Base-by-base conservation (phyloP, 2,329 filamentous ascomycete species). In the Alternaria sp. region DNA sequence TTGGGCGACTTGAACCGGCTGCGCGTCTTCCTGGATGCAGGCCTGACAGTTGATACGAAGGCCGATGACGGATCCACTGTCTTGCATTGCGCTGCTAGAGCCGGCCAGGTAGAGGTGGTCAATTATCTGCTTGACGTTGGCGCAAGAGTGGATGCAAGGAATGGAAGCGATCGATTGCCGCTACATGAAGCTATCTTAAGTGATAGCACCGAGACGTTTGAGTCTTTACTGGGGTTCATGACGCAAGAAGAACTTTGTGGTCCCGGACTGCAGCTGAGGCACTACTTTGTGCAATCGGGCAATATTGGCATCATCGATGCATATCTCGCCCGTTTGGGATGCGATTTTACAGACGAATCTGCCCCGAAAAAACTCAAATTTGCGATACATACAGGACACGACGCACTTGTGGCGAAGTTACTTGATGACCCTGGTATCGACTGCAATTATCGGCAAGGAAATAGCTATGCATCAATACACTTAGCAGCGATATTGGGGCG, bases 41-140 rank as follows among this genome's bases (percentile, higher is more conserved):
- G 53, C 12, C 11, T 44, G 2, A 20, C 55, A 2, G 0, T 55
- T 0, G n/a, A 65, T 7, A 43, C 41, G 0, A 23, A 33, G 26
- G 61, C 64, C 1, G 51, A 46, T 4, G 66, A 70, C 10, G 21
- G 45, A 6, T 67, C 45, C 1, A 67, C 68, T 8, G 64, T 51
- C 9, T 26, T 69, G 3, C 68, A 70, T 11, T 69, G 68, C 18
- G 68, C 66, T 11, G 62, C 64, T 20, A 55, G 43, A 33, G 45
- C 51, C 5, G 57, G 63, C n/a, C 66, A 67, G 5, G 15, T 15
- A 5, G 20, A 1, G 0, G 49, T 30, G 3, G 14, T 69, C 5
- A 6, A 54, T 1, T 50, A 57, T 21, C 25, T 70, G 2, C 18
- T 70, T 1, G 10, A 45, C 1, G 30, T 37, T 14, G 62, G 60